These are phyloP conservation scores for Saccharomycopsis fibuligera DNA, from an alignment of 805 yeast genomes.

Conservation along the genomic window DNA sequence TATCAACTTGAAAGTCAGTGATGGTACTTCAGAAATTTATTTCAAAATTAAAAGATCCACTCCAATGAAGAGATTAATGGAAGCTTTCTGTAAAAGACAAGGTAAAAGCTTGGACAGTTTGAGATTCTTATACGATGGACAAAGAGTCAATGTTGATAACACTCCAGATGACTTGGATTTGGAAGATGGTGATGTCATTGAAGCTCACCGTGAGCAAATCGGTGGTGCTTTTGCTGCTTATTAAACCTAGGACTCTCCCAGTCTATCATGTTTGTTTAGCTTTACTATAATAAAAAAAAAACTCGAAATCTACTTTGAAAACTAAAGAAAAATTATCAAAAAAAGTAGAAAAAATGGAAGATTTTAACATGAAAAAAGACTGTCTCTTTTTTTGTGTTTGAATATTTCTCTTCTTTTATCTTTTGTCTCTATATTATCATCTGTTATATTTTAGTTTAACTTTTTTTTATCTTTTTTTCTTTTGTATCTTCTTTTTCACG, in stretches of 20 bases:
- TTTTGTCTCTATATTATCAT: no score
- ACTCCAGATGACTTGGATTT: constrained; percentile 91
- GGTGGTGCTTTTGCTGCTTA: constrained; percentile 50
- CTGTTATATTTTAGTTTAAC: neutral
- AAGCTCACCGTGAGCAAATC: constrained; percentile 94
- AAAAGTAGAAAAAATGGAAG: no score
- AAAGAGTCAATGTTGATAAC: constrained; percentile 77
- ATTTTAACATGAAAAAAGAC: no score
- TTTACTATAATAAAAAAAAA: no score
- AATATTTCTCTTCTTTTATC: no score
- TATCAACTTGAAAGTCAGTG: constrained; percentile 89
- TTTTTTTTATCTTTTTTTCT: neutral
- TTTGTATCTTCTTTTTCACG: neutral
- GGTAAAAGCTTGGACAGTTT: constrained; percentile 79
- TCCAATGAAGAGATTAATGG: constrained; percentile 90
- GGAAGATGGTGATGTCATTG: constrained; percentile 94
- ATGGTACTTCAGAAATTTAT: constrained; percentile 87
- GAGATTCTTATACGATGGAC: constrained; percentile 90
- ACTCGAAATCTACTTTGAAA: no score
- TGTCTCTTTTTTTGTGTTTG: no score
- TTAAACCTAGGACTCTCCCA: neutral
- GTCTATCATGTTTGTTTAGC: no score
- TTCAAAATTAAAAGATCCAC: constrained; percentile 93
- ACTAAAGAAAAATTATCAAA: no score
- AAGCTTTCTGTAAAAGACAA: constrained; percentile 96